A percentile compares a stretch with the other conserved stretches of the same genome.
Conservation (phyloP, 2,329 filamentous ascomycete genomes). For the Stagonosporopsis chrysanthemi region DNA sequence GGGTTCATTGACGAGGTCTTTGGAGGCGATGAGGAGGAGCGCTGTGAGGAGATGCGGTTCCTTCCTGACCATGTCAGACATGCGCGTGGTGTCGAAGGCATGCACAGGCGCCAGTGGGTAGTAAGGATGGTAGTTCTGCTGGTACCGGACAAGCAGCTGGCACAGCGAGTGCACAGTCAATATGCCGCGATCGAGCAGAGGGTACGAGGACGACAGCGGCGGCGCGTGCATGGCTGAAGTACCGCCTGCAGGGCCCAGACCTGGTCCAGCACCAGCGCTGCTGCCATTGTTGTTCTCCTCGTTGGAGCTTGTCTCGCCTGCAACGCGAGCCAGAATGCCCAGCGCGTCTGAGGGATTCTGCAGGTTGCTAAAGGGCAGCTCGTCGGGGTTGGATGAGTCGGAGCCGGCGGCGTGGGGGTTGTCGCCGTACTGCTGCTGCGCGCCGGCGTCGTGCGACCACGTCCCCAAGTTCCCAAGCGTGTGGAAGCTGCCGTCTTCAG, state of each 20-base stretch:
- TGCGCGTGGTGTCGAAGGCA: conserved; percentile 62
- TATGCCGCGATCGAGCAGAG: conserved; percentile 51
- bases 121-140: conserved; percentile 72
- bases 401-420: conserved; percentile 39
- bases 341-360: conserved; percentile 60
- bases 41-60: conserved; percentile 74
- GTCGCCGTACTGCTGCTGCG: conserved; percentile 23
- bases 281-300: conserved; percentile 28
- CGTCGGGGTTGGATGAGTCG: conserved; percentile 43
- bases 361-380: conserved; percentile 52
- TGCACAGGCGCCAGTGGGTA: conserved; percentile 71
- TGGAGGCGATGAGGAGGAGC: conserved; percentile 73
- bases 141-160: conserved; percentile 65
- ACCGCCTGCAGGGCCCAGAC: conserved; percentile 22
- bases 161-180: conserved; percentile 58
- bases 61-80: conserved; percentile 64
- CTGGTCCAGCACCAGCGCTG: background rate
- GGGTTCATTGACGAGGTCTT: conserved; percentile 71
- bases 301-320: conserved; percentile 48
- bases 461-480: conserved; percentile 49
- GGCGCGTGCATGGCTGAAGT: conserved; percentile 26
- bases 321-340: conserved; percentile 58
- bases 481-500: conserved; percentile 49
- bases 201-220: conserved; percentile 54
- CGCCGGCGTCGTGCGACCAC: conserved; percentile 37